Evolutionary conservation across 169 alveolate species (phyloP), one percentile per base, ranked within the genome.

Genomic region (Cardiosporidium cionae): DNA sequence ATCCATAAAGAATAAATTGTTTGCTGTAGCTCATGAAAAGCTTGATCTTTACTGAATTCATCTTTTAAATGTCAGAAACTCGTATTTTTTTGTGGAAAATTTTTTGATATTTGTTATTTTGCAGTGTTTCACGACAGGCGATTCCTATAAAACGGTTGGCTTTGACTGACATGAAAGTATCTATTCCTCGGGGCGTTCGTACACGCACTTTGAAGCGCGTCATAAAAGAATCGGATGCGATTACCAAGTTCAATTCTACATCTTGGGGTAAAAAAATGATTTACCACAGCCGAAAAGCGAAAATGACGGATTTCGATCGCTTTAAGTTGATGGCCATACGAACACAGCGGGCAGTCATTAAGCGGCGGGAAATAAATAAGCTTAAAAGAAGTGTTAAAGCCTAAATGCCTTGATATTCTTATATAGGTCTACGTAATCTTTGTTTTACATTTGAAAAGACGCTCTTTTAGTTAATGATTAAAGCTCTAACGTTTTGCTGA

Each of bases 301-400:
- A 79, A 73, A 88, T 91, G 76, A 90, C 90, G 7, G 96, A 91
- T 87, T 91, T 87, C 67, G 92, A 91, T 35, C 84, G 96, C 74
- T 91, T 90, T 81, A 87, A 91, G 81, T 80, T 89, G 32, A 79
- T n/a, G n/a, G n/a, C n/a, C n/a, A n/a, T n/a, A n/a, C n/a, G n/a
- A n/a, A n/a, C n/a, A n/a, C n/a, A n/a, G n/a, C n/a, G n/a, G n/a
- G n/a, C n/a, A n/a, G n/a, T n/a, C n/a, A n/a, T n/a, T n/a, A n/a
- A n/a, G n/a, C n/a, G n/a, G n/a, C n/a, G n/a, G n/a, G n/a, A n/a
- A n/a, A n/a, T n/a, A n/a, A n/a, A n/a, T n/a, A n/a, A n/a, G n/a
- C n/a, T n/a, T n/a, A n/a, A n/a, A n/a, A n/a, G n/a, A n/a, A n/a
- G n/a, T n/a, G n/a, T n/a, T n/a, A n/a, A n/a, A n/a, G n/a, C n/a